Evolutionary conservation across 1,284 basidiomycete genomes (phyloP).

Genomic region (Apiotrichum siamense): DNA sequence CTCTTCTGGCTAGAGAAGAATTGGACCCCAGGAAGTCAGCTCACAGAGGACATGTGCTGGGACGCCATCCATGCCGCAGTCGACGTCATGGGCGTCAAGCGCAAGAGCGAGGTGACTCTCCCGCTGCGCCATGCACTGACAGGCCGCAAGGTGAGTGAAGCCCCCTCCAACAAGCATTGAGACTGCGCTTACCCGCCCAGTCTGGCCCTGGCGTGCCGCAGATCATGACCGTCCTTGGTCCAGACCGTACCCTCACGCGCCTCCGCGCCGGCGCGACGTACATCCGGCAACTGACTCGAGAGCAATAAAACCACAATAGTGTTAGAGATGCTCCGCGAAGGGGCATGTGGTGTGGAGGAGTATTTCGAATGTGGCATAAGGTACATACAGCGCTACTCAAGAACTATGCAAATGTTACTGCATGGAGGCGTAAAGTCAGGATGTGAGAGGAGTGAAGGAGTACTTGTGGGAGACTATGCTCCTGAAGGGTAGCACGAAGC

Average conservation of each 20-base stretch:
- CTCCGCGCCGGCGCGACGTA: conserved; percentile 20
- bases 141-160: conserved; percentile 64
- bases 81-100: conserved; percentile 47
- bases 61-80: conserved; percentile 53
- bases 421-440: too few relatives aligned
- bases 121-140: conserved; percentile 69
- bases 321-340: neutral
- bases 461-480: too few relatives aligned
- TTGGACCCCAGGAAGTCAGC: conserved; percentile 24
- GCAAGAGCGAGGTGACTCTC: conserved; percentile 59
- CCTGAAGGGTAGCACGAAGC: too few relatives aligned
- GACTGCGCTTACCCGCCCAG: conserved; percentile 5
- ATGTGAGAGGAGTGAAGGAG: too few relatives aligned
- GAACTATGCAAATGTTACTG: too few relatives aligned
- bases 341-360: neutral
- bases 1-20: conserved; percentile 8
- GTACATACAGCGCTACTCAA: too few relatives aligned
- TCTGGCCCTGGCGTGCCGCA: conserved; percentile 32
- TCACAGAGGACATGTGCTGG: conserved; percentile 39
- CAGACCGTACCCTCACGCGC: conserved; percentile 17
- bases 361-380: too few relatives aligned
- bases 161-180: neutral
- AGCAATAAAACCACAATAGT: neutral
- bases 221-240: conserved; percentile 30
- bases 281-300: neutral